A percentile compares a stretch with the other conserved stretches of the same genome.
Evolutionary conservation across 2,329 filamentous ascomycete genomes (phyloP).

Genomic region (Fusarium sp.): DNA sequence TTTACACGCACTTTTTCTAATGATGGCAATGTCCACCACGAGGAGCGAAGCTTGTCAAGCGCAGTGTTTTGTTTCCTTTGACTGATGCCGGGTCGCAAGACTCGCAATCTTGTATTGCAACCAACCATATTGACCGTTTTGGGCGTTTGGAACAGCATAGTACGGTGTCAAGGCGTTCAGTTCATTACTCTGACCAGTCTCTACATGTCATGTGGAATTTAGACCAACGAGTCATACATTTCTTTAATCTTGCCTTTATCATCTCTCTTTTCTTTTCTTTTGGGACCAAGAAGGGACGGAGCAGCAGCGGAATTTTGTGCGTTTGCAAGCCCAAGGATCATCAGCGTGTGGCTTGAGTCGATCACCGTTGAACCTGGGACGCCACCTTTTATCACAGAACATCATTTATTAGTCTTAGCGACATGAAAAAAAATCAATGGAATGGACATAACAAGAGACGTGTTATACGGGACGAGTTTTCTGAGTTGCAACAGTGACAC

Average conservation of each 20-base stretch:
- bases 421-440: slow-evolving; percentile 32
- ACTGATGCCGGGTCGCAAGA: slow-evolving; percentile 42
- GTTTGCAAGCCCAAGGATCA: slow-evolving; percentile 14
- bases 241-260: slow-evolving; percentile 51
- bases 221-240: slow-evolving; percentile 54
- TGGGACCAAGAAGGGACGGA: slow-evolving; percentile 29
- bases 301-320: slow-evolving; percentile 30
- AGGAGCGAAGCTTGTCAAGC: slow-evolving; percentile 44
- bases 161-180: slow-evolving; percentile 69
- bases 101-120: slow-evolving; percentile 63
- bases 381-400: slow-evolving; percentile 42
- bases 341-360: slow-evolving; percentile 39
- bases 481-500: not conserved
- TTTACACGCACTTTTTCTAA: slow-evolving; percentile 99
- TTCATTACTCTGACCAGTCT: slow-evolving; percentile 53
- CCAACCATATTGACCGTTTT: slow-evolving; percentile 61
- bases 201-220: slow-evolving; percentile 54
- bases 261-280: slow-evolving; percentile 47
- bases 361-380: slow-evolving; percentile 24
- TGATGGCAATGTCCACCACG: slow-evolving; percentile 52
- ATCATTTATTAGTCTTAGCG: slow-evolving; percentile 24
- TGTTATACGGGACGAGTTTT: not conserved
- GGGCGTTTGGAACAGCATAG: slow-evolving; percentile 70
- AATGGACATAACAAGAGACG: slow-evolving; percentile 28
- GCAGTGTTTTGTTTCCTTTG: slow-evolving; percentile 47